These are phyloP conservation scores for Globisporangium acanthophoron DNA, from an alignment of 352 stramenopile species.

Conservation along the genomic window DNA sequence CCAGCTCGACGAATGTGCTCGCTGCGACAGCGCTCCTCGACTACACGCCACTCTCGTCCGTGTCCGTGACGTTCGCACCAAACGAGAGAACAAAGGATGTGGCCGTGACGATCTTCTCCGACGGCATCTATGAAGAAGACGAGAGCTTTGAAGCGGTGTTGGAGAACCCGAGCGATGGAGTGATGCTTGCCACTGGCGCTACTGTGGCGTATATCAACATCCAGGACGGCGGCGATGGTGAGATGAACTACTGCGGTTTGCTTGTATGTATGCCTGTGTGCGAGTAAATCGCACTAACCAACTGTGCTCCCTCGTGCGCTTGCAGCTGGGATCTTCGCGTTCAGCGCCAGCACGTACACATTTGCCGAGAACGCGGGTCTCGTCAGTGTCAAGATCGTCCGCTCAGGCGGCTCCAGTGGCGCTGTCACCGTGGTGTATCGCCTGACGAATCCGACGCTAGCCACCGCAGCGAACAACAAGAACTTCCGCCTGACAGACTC, in stretches of 20 bases:
- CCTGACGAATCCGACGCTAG: conserved; percentile 31
- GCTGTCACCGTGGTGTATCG: conserved; percentile 38
- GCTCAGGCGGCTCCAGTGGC: conserved; percentile 32
- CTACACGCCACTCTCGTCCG: conserved; percentile 23
- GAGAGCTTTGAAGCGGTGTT: conserved; percentile 36
- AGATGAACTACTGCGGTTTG: not conserved
- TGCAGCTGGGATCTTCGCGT: conserved; percentile 50
- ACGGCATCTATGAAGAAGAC: conserved; percentile 44
- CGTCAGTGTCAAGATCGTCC: conserved; percentile 45
- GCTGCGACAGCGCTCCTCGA: conserved; percentile 23
- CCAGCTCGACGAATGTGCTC: not conserved
- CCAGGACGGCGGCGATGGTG: conserved; percentile 35
- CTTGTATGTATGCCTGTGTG: not conserved
- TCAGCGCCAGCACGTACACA: conserved; percentile 43
- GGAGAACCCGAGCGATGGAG: conserved; percentile 16
- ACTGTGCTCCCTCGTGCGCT: not conserved
- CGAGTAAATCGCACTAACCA: not conserved
- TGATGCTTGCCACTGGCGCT: conserved; percentile 9
- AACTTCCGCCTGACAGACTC: conserved; percentile 46
- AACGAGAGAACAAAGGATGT: conserved; percentile 23
- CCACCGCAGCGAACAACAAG: conserved; percentile 55
- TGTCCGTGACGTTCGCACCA: conserved; percentile 23
- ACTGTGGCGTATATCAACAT: conserved; percentile 32
- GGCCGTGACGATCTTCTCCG: conserved; percentile 29
- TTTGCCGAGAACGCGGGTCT: conserved; percentile 39